Percentiles rank a stretch among this genome's conserved stretches.
These are phyloP conservation scores for Curvularia lunata DNA, from an alignment of 2,329 filamentous ascomycete genomes.

Conservation along the genomic window DNA sequence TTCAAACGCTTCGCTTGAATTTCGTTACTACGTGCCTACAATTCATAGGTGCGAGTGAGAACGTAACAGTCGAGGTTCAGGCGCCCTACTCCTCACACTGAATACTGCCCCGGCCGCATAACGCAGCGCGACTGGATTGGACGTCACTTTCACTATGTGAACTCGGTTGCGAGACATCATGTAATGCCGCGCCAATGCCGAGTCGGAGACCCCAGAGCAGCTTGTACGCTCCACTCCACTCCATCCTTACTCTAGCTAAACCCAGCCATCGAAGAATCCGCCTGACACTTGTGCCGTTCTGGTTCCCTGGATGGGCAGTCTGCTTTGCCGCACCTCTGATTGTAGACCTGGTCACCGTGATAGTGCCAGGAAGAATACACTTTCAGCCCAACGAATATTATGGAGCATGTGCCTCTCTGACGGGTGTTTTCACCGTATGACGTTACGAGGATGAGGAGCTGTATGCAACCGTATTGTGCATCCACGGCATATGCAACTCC, in stretches of 20 bases:
- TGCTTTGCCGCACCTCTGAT: neutral
- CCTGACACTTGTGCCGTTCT: conserved; percentile 1
- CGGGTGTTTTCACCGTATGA: conserved; percentile 7
- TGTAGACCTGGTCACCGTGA: neutral
- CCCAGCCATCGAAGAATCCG: conserved; percentile 4
- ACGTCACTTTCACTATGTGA: neutral
- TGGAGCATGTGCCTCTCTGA: neutral
- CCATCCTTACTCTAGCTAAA: conserved; percentile 10
- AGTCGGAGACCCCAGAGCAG: conserved; percentile 17
- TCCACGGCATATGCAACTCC: conserved; percentile 4
- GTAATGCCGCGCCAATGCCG: conserved; percentile 23
- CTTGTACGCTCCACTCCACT: conserved; percentile 17
- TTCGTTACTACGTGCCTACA: no score
- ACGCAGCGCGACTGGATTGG: neutral
- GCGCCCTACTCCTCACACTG: neutral
- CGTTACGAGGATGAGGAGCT: conserved; percentile 10
- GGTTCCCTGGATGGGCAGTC: neutral
- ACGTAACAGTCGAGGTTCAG: neutral
- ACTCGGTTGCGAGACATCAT: conserved; percentile 12
- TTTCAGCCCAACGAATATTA: neutral
- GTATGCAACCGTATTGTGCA: conserved; percentile 17
- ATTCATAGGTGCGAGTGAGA: neutral
- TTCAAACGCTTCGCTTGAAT: conserved; percentile 1
- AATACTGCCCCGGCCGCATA: neutral
- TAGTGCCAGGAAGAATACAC: neutral